A percentile compares a stretch with the other conserved stretches of the same genome.
Conservation (phyloP, 495 filamentous ascomycete species). For the Aspergillus leporis region DNA sequence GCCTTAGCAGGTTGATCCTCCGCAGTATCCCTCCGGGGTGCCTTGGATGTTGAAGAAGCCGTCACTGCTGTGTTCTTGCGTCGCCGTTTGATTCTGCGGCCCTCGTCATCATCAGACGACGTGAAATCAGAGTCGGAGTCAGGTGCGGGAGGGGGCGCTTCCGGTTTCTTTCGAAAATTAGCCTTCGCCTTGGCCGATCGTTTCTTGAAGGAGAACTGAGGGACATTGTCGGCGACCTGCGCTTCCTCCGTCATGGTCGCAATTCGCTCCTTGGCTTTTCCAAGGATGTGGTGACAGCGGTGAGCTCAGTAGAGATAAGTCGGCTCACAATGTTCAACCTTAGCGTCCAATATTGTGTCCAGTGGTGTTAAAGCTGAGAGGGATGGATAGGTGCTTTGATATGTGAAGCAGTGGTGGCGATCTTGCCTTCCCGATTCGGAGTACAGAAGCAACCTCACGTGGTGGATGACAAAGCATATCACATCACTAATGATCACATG, state of each 20-base stretch:
- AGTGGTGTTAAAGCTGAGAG: neutral
- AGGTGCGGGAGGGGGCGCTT: slow-evolving; percentile 71
- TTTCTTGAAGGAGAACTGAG: slow-evolving; percentile 72
- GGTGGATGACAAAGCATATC: neutral
- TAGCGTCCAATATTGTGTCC: neutral
- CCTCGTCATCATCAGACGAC: slow-evolving; percentile 76
- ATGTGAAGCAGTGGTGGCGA: neutral
- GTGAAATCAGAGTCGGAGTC: slow-evolving; percentile 63
- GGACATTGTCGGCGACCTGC: slow-evolving; percentile 3
- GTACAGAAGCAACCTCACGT: neutral
- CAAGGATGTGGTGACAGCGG: neutral
- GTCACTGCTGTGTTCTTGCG: slow-evolving; percentile 66
- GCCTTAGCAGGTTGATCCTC: slow-evolving; percentile 58
- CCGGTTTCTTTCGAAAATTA: slow-evolving; percentile 78
- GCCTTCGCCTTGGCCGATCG: slow-evolving; percentile 73
- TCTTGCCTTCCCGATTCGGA: neutral
- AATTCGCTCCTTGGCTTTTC: neutral
- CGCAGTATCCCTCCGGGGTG: slow-evolving; percentile 39
- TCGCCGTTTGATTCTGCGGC: slow-evolving; percentile 72
- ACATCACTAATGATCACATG: neutral
- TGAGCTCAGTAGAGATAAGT: neutral
- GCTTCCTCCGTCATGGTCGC: slow-evolving; percentile 20
- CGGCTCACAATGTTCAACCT: neutral
- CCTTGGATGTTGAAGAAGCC: slow-evolving; percentile 50
- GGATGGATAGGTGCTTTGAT: neutral